These are phyloP conservation scores for Spathaspora girioi DNA, from an alignment of 805 yeast species.

Conservation along the genomic window DNA sequence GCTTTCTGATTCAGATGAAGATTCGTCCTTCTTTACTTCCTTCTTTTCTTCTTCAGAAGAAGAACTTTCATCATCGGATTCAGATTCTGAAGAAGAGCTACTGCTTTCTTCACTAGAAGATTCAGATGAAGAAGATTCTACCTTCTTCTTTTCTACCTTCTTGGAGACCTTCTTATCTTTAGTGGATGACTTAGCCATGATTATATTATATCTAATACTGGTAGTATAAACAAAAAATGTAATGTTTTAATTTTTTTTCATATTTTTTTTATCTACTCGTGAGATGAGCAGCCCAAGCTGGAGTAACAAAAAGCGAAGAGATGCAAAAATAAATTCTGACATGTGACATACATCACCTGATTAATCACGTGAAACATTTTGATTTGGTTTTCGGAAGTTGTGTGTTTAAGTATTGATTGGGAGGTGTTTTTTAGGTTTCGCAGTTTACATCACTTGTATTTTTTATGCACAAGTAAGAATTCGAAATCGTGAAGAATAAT, in stretches of 20 bases:
- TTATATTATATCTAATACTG: constrained; percentile 8
- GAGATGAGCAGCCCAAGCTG: constrained; percentile 8
- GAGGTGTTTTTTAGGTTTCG: too few relatives aligned
- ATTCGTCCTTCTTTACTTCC: constrained; percentile 26
- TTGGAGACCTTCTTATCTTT: constrained; percentile 20
- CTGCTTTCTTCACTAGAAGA: constrained; percentile 16
- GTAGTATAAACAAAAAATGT: not conserved
- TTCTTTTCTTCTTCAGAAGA: constrained; percentile 19
- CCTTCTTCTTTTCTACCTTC: constrained; percentile 17
- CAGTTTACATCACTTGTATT: too few relatives aligned
- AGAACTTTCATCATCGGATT: constrained; percentile 15
- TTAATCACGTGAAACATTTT: too few relatives aligned
- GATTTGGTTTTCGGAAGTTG: too few relatives aligned
- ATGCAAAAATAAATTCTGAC: not conserved
- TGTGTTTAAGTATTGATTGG: too few relatives aligned
- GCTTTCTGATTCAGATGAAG: constrained; percentile 6
- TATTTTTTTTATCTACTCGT: not conserved
- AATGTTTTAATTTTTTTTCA: constrained; percentile 3
- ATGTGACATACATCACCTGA: too few relatives aligned
- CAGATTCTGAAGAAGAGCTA: constrained; percentile 19
- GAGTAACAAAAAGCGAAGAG: not conserved
- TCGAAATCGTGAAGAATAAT: too few relatives aligned
- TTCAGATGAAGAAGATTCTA: constrained; percentile 9
- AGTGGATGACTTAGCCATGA: constrained; percentile 38
- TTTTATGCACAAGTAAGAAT: too few relatives aligned